phyloP scores from a whole-genome alignment of 2,329 filamentous ascomycete species.

The Diatrype stigma region DNA sequence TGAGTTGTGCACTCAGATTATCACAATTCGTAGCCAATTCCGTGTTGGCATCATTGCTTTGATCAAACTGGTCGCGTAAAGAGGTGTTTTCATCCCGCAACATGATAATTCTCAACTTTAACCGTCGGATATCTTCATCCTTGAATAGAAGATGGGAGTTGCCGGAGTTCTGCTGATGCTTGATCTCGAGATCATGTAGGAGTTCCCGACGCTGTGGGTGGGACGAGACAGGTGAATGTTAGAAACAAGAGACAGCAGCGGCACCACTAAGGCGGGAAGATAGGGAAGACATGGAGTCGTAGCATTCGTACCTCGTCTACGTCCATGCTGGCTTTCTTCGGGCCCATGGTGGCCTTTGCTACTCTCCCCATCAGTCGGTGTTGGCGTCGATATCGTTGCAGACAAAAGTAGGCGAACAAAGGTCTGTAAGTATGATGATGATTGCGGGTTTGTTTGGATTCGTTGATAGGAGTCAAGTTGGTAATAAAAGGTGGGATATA shows the following conservation, averaged over 20 bases:
- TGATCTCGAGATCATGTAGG: conserved; percentile 60
- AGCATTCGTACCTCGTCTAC: conserved; percentile 30
- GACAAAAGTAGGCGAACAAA: not conserved
- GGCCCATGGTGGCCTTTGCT: conserved; percentile 21
- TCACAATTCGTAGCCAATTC: conserved; percentile 36
- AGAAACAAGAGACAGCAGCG: not conserved
- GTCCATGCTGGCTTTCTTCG: conserved; percentile 31
- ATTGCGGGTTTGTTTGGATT: no score
- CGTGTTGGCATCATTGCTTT: conserved; percentile 22
- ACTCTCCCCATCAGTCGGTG: conserved; percentile 19
- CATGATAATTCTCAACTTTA: conserved; percentile 66
- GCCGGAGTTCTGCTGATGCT: conserved; percentile 62
- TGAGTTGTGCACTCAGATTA: conserved; percentile 37
- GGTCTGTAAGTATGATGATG: not conserved
- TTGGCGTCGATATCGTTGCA: conserved; percentile 6
- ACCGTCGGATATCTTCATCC: conserved; percentile 68
- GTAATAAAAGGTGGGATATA: not conserved
- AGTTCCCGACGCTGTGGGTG: conserved; percentile 38
- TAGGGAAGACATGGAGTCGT: not conserved
- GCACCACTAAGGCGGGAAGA: not conserved
- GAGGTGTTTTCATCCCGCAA: conserved; percentile 70
- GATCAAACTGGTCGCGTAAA: conserved; percentile 58
- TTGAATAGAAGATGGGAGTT: conserved; percentile 65
- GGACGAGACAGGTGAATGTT: not conserved
- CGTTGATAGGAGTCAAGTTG: not conserved